Percentiles rank a stretch among this genome's conserved stretches.
Conservation (phyloP, 805 yeast genomes). For the Hanseniaspora nectarophila region DNA sequence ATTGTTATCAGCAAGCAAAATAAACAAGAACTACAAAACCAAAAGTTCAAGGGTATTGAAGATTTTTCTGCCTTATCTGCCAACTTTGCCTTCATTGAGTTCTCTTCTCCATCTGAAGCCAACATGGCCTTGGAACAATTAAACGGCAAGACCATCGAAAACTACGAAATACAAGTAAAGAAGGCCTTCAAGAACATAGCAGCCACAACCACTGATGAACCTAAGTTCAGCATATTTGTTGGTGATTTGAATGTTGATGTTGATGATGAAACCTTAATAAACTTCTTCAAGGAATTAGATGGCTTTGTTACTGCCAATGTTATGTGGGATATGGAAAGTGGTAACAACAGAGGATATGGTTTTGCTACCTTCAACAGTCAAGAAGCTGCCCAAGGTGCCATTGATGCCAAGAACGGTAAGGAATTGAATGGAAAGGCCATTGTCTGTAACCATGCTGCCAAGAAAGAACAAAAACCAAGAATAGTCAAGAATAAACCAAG, state of each 20-base stretch:
- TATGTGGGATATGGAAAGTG: conserved; percentile 96
- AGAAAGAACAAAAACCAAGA: conserved; percentile 29
- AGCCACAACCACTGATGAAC: conserved; percentile 33
- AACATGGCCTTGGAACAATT: conserved; percentile 48
- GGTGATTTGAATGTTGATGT: conserved; percentile 79
- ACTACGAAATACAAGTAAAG: conserved; percentile 50
- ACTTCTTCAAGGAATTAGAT: conserved; percentile 44
- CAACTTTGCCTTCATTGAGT: conserved; percentile 78
- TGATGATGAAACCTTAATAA: conserved; percentile 57
- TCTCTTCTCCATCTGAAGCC: conserved; percentile 46
- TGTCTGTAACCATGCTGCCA: conserved; percentile 82
- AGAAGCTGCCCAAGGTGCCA: conserved; percentile 62
- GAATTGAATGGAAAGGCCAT: conserved; percentile 62
- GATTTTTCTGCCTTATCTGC: conserved; percentile 2
- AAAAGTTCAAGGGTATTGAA: conserved; percentile 7
- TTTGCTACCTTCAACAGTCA: conserved; percentile 63
- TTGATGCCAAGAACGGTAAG: conserved; percentile 62
- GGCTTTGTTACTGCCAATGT: conserved; percentile 74
- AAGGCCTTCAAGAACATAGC: conserved; percentile 78
- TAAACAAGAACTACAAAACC: conserved; percentile 37
- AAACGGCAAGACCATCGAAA: conserved; percentile 46
- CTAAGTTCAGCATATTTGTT: conserved; percentile 63
- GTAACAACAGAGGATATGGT: conserved; percentile 84
- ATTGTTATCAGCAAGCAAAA: conserved; percentile 64
- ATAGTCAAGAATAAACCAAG: conserved; percentile 21